phyloP scores from a whole-genome alignment of 306 rosid genomes.

The Delonix regia region DNA sequence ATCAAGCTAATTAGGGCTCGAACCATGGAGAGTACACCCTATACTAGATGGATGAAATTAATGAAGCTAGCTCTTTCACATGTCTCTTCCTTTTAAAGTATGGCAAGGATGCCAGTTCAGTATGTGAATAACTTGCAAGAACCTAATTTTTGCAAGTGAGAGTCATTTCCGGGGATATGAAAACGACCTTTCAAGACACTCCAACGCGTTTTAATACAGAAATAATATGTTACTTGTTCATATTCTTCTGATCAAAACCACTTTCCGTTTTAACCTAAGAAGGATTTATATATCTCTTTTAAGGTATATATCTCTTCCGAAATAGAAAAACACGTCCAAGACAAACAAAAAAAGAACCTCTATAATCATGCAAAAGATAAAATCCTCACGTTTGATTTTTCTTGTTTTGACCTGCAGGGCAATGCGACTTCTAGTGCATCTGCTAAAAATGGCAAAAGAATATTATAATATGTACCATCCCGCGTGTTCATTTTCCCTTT shows the following conservation, averaged over 20 bases:
- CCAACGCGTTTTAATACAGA: not conserved
- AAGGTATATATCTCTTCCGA: not conserved
- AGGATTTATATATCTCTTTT: too few relatives aligned
- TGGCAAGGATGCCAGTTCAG: not conserved
- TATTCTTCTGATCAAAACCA: not conserved
- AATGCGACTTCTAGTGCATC: too few relatives aligned
- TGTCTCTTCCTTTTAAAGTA: constrained; percentile 3
- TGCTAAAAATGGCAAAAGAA: too few relatives aligned
- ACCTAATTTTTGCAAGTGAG: not conserved
- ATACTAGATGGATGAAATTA: not conserved
- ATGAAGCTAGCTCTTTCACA: not conserved
- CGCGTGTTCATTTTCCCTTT: too few relatives aligned
- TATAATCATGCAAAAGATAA: not conserved
- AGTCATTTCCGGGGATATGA: not conserved
- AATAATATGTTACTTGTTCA: not conserved
- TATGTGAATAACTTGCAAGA: not conserved
- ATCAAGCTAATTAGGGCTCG: not conserved
- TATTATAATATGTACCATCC: too few relatives aligned
- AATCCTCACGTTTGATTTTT: not conserved
- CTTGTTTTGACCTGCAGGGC: too few relatives aligned
- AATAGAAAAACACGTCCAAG: not conserved
- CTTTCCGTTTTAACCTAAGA: not conserved
- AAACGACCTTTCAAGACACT: not conserved
- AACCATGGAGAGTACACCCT: not conserved
- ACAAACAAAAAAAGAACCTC: too few relatives aligned